Evolutionary conservation across 371 early-diverging fungal genomes (phyloP), one percentile per base, ranked within the genome.

Genomic region (Syncephalastrum contaminatum): DNA sequence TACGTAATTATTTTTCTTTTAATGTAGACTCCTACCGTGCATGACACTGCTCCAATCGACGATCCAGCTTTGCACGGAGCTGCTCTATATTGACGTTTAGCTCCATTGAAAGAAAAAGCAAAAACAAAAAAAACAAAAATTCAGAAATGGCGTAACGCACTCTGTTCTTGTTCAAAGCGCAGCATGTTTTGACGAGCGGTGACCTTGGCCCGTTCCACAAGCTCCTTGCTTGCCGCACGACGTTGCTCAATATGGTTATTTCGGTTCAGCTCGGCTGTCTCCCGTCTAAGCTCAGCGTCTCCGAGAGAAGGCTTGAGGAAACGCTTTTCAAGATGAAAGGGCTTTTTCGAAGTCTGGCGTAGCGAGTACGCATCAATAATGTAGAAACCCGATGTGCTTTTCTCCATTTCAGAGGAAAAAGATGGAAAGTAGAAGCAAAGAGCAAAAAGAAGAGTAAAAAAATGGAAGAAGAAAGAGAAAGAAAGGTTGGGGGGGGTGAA

Each of bases 191-290:
- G 69, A 39, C 59, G 62, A 16, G 67, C 77, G 20, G 69, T 65
- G 6, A 58, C 36, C 42, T 76, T 76, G 12, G 77, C 77, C 19
- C 73, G 60, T 51, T 76, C 77, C 4, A 76, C 71, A 12, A 61
- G 51, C 43, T 73, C 65, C 51, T 73, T 70, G 16, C 67, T 73
- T 8, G 66, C 60, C 8, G 60, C 57, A 44, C 73, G 60, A 51
- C 71, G 60, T 22, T 71, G 61, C 48, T 76, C 77, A 14, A 76
- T 66, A 22, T 69, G 67, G 2, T 54, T 40, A 4, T 71, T 68
- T 21, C 77, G 57, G 13, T 76, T 76, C 19, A 50, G 24, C 45
- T 76, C 77, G 25, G 77, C 77, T n/a, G 73, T 73, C 36, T 63
- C 64, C 43, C 71, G 41, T 27, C 73, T 76, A 42, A 61, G 27